Conservation (phyloP, 1,284 basidiomycete genomes). For the Trametes versicolor region DNA sequence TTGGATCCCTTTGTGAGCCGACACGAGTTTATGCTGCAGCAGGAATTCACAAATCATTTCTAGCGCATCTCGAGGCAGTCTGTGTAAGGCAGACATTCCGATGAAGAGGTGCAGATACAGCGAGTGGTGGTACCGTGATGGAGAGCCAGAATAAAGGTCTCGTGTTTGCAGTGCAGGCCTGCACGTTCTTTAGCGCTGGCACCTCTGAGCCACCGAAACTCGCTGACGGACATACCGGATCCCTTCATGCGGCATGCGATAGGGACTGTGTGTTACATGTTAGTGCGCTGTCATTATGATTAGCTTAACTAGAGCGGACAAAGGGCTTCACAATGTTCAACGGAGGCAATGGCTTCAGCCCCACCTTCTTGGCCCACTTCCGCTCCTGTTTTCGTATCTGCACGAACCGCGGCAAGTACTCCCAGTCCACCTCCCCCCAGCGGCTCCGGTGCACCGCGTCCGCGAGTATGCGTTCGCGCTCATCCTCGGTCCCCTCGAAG, state of each 20-base stretch:
- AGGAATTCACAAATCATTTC: background rate
- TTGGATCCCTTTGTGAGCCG: background rate
- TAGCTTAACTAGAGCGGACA: background rate
- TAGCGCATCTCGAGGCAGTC: background rate
- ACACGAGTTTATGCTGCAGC: background rate
- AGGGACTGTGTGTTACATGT: too few species aligned
- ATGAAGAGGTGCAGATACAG: background rate
- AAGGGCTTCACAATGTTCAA: background rate
- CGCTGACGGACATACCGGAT: too few species aligned
- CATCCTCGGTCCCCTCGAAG: conserved; percentile 3
- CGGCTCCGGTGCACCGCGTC: conserved; percentile 3
- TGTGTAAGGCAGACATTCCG: background rate
- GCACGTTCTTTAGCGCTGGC: too few species aligned
- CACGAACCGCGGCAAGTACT: background rate
- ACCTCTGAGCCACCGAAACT: too few species aligned
- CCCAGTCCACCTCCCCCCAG: background rate
- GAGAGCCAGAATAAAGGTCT: too few species aligned
- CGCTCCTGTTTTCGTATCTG: background rate
- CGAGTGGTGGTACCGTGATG: too few species aligned
- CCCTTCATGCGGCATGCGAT: too few species aligned
- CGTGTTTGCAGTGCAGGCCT: too few species aligned
- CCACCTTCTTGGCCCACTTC: conserved; percentile 3
- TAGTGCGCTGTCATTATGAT: too few species aligned
- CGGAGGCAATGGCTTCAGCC: background rate
- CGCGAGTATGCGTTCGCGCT: conserved; percentile 8